Evolutionary conservation across 202 grass and related monocot species (phyloP).

Genomic region (Cymbopogon flexuosus): DNA sequence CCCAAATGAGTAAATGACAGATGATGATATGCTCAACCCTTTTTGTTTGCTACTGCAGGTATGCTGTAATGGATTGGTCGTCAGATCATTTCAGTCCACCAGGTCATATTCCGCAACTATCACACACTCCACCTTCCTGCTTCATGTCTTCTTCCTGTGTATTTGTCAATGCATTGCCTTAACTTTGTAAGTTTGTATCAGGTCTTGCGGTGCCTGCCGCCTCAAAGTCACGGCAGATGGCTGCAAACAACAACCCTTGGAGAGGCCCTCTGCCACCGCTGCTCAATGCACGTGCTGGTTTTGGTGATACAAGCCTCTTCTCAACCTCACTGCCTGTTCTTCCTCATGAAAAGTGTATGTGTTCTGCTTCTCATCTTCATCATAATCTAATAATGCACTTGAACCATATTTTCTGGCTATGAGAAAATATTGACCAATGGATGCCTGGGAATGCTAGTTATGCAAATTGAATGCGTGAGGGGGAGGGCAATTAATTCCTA

Average conservation of each 20-base stretch:
- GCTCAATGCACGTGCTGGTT: constrained; percentile 17
- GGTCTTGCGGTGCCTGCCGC: constrained; percentile 32
- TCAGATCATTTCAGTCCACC: constrained; percentile 24
- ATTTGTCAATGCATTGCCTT: background rate
- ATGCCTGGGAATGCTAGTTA: background rate
- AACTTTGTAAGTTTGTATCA: background rate
- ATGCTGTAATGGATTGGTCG: constrained; percentile 44
- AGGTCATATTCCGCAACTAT: constrained; percentile 16
- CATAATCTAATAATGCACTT: background rate
- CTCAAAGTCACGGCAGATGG: constrained; percentile 25
- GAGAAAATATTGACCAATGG: background rate
- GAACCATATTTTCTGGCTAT: background rate
- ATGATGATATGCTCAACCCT: background rate
- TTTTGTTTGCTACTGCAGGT: constrained; percentile 16
- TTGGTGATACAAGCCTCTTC: constrained; percentile 66
- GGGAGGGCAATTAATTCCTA: background rate
- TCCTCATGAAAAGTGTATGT: constrained; percentile 64
- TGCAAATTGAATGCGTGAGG: background rate
- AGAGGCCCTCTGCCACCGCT: constrained; percentile 4
- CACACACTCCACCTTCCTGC: background rate
- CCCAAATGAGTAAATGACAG: background rate
- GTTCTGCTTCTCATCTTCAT: background rate
- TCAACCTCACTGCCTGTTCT: constrained; percentile 81
- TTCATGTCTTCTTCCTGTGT: background rate
- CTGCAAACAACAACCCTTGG: constrained; percentile 36